A percentile compares a stretch with the other conserved stretches of the same genome.
These are phyloP conservation scores for Taxawa tesnikishii DNA, from an alignment of 2,329 filamentous ascomycete genomes.

Conservation along the genomic window DNA sequence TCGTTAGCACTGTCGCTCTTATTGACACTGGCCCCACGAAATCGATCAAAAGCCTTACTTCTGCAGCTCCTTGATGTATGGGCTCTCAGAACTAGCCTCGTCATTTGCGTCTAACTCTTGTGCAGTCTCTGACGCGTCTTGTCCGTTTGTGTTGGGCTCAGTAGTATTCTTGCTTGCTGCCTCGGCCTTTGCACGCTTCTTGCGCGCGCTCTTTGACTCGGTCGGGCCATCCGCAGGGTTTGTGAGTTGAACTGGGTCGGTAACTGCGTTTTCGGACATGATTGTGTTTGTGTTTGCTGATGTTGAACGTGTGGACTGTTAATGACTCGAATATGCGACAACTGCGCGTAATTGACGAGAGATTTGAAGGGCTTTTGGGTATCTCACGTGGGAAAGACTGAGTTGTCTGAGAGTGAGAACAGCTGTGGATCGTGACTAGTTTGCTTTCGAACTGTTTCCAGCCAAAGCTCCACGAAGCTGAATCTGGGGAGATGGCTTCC, in stretches of 20 bases:
- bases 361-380: too few relatives aligned
- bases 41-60: conserved; percentile 50
- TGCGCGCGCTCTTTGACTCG: conserved; percentile 39
- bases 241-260: too few relatives aligned
- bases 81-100: conserved; percentile 56
- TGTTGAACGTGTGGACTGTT: too few relatives aligned
- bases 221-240: conserved; percentile 52
- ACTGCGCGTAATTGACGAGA: too few relatives aligned
- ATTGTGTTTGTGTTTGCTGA: too few relatives aligned
- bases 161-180: conserved; percentile 18
- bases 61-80: conserved; percentile 76
- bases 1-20: conserved; percentile 9
- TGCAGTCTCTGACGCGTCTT: conserved; percentile 9
- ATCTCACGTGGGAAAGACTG: too few relatives aligned
- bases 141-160: conserved; percentile 10
- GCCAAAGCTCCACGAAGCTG: too few relatives aligned
- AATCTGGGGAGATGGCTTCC: too few relatives aligned
- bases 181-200: conserved; percentile 39
- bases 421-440: too few relatives aligned
- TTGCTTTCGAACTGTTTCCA: too few relatives aligned
- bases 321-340: too few relatives aligned
- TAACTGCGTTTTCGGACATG: conserved; percentile 55
- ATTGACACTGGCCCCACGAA: conserved; percentile 3
- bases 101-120: conserved; percentile 34
- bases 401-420: too few relatives aligned